Percentiles rank a stretch among this genome's conserved stretches.
Conservation (phyloP, 2,329 filamentous ascomycete species). For the Westerdykella ornata region DNA sequence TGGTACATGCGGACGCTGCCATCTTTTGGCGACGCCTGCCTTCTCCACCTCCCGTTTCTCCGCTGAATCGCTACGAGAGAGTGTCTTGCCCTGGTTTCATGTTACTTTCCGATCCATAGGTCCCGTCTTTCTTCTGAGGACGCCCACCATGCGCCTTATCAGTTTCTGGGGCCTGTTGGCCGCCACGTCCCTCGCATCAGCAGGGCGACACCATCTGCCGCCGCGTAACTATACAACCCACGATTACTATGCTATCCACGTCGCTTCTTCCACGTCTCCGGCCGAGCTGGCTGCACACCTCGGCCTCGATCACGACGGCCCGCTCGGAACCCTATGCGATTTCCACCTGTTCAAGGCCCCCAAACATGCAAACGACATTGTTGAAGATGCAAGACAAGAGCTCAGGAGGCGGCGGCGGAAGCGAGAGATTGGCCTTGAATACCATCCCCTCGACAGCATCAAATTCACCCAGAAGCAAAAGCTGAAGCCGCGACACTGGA, state of each 20-base stretch:
- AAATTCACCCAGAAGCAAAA: conserved; percentile 74
- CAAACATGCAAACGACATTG: conserved; percentile 49
- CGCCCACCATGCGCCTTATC: conserved; percentile 37
- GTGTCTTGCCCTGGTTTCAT: neutral
- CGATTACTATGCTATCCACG: conserved; percentile 90
- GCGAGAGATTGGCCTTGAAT: conserved; percentile 43
- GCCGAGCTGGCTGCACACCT: conserved; percentile 63
- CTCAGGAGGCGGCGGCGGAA: conserved; percentile 56
- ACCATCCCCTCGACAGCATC: conserved; percentile 63
- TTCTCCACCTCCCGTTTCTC: no score
- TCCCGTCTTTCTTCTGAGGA: neutral
- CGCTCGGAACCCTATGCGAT: conserved; percentile 66
- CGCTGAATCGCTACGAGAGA: no score
- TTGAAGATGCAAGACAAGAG: conserved; percentile 48
- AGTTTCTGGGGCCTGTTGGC: conserved; percentile 41
- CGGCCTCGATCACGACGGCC: conserved; percentile 73
- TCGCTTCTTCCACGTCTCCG: conserved; percentile 61
- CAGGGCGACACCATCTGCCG: conserved; percentile 35
- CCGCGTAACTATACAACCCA: conserved; percentile 68
- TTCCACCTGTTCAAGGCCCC: conserved; percentile 82
- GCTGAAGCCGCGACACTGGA: conserved; percentile 55
- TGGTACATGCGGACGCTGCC: neutral
- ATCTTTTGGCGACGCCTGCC: no score
- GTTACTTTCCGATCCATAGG: neutral
- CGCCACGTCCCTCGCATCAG: conserved; percentile 27